A percentile compares a stretch with the other conserved stretches of the same genome.
Conservation (phyloP, 768 basidiomycete genomes). For the Candolleomyces efflorescens region DNA sequence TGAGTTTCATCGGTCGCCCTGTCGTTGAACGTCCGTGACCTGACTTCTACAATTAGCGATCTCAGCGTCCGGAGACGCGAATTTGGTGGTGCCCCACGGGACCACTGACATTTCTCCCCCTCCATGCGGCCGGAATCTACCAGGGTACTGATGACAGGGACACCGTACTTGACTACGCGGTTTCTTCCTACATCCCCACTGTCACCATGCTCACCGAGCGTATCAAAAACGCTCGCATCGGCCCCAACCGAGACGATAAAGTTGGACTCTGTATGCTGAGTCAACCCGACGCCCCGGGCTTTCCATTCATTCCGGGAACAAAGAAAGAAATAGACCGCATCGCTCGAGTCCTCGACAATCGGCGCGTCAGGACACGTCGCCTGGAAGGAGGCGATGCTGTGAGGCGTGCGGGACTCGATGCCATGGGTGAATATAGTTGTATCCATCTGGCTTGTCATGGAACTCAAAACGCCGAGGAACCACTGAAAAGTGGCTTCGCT, state of each 20-base stretch:
- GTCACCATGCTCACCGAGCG: slow-evolving; percentile 7
- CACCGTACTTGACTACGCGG: slow-evolving; percentile 11
- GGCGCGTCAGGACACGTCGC: slow-evolving; percentile 15
- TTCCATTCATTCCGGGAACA: slow-evolving; percentile 8
- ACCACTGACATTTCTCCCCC: slow-evolving; percentile 27
- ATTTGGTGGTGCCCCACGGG: slow-evolving; percentile 24
- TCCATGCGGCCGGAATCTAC: slow-evolving; percentile 35
- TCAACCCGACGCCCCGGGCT: background rate
- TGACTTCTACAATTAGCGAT: background rate
- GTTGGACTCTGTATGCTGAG: background rate
- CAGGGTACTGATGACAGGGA: background rate
- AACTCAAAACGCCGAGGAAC: slow-evolving; percentile 4
- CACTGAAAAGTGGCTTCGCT: slow-evolving; percentile 12
- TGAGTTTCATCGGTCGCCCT: background rate
- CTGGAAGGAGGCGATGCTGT: slow-evolving; percentile 11
- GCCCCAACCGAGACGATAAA: too few relatives aligned
- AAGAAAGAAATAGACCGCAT: slow-evolving; percentile 5
- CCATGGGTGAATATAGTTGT: slow-evolving; percentile 11
- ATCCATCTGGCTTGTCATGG: slow-evolving; percentile 17
- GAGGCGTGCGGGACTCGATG: background rate
- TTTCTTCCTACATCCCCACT: slow-evolving; percentile 19
- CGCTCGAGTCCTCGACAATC: background rate
- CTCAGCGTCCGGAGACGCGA: background rate
- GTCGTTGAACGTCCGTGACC: too few relatives aligned
- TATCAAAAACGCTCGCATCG: background rate